These are phyloP conservation scores for Patellifolia procumbens DNA, from an alignment of 179 eudicot species.

Conservation along the genomic window DNA sequence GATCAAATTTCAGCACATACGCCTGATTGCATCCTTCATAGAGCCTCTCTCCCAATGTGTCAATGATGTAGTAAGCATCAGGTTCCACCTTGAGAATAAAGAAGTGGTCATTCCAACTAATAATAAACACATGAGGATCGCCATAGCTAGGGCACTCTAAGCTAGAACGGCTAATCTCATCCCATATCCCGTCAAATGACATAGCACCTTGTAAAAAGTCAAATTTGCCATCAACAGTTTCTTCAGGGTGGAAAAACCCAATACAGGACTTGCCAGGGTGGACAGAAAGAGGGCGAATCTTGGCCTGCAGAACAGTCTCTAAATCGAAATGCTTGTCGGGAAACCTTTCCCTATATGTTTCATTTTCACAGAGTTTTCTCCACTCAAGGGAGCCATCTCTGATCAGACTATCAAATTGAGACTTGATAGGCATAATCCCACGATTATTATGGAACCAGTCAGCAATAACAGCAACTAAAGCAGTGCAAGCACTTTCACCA, in stretches of 20 bases:
- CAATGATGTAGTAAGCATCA: constrained; percentile 77
- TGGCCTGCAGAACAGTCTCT: constrained; percentile 73
- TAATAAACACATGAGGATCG: constrained; percentile 50
- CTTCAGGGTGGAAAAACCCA: constrained; percentile 79
- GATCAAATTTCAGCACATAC: constrained; percentile 71
- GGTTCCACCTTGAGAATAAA: constrained; percentile 69
- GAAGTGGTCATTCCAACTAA: constrained; percentile 92
- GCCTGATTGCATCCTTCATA: constrained; percentile 87
- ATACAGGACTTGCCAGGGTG: constrained; percentile 61
- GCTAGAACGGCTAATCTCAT: constrained; percentile 50
- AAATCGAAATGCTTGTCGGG: constrained; percentile 92
- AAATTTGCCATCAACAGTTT: constrained; percentile 54
- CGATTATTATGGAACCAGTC: constrained; percentile 73
- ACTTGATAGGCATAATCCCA: constrained; percentile 73
- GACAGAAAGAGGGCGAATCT: constrained; percentile 63
- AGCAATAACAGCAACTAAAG: constrained; percentile 89
- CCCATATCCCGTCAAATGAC: constrained; percentile 90
- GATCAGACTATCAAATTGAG: constrained; percentile 72
- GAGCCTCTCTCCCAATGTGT: constrained; percentile 87
- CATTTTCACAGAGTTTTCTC: constrained; percentile 77
- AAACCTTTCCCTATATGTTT: constrained; percentile 50
- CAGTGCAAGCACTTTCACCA: constrained; percentile 91
- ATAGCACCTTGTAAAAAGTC: constrained; percentile 75
- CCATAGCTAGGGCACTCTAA: constrained; percentile 23
- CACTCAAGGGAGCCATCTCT: constrained; percentile 86